These are phyloP conservation scores for Phaseolus lunatus DNA, from an alignment of 306 rosid species.

Conservation along the genomic window DNA sequence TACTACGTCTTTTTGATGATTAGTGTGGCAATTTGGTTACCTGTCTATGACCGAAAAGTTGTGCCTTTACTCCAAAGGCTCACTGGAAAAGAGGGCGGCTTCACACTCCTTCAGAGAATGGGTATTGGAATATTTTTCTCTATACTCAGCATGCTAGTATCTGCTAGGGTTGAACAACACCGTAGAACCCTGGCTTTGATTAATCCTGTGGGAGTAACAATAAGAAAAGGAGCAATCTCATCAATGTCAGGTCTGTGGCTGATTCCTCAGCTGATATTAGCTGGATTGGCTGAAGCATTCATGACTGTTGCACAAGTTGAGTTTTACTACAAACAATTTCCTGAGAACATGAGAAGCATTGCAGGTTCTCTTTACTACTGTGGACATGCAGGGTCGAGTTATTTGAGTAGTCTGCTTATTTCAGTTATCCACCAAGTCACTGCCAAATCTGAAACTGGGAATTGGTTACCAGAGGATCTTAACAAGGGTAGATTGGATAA, in stretches of 20 bases:
- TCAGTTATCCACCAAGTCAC: constrained; percentile 54
- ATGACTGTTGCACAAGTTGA: constrained; percentile 73
- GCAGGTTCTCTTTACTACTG: constrained; percentile 73
- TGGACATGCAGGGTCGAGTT: constrained; percentile 67
- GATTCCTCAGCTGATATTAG: constrained; percentile 72
- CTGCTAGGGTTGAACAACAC: constrained; percentile 63
- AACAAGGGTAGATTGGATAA: constrained; percentile 79
- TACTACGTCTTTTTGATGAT: constrained; percentile 74
- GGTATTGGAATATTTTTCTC: constrained; percentile 74
- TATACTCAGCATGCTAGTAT: constrained; percentile 60
- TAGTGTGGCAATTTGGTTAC: constrained; percentile 69
- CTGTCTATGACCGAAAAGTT: constrained; percentile 70
- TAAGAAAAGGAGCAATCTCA: constrained; percentile 76
- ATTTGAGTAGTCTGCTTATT: constrained; percentile 67
- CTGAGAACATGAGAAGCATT: constrained; percentile 93
- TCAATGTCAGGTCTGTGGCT: constrained; percentile 86
- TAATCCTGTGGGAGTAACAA: constrained; percentile 57
- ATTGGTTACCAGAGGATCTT: constrained; percentile 83
- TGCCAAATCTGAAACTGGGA: constrained; percentile 49
- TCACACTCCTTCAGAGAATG: constrained; percentile 82
- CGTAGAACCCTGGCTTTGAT: constrained; percentile 64
- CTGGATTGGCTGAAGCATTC: constrained; percentile 74
- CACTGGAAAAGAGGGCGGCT: constrained; percentile 74
- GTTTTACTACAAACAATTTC: constrained; percentile 90
- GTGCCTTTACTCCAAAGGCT: constrained; percentile 67